Evolutionary conservation across 1,284 basidiomycete species (phyloP), one percentile per base, ranked within the genome.

Genomic region (Microbotryum silenes-acaulis): DNA sequence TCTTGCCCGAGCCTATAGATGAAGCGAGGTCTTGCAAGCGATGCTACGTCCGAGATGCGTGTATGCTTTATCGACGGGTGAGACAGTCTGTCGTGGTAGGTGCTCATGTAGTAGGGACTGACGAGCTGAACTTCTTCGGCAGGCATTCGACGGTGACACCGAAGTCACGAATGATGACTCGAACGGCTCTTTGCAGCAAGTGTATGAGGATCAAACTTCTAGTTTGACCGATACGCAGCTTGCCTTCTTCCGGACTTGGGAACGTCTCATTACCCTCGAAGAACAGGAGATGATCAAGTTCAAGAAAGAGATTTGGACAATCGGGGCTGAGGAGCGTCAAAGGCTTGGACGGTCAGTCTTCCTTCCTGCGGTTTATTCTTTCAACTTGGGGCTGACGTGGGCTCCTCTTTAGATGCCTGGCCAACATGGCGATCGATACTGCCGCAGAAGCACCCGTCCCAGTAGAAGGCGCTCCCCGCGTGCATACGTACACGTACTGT

Each of bases 51-150:
- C 77, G 88, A 6, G 89, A 97, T 70, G 82, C 84, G 1, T 98
- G 96, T 76, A 92, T 97, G 87, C 80, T 98, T 6, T 97, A 92
- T 76, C 88, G 92, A 54, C 87, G 87, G 79, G 89, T 87, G 65
- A 49, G 81, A 70, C 6, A 8, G 18, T 59, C 12, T 9, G 4
- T 46, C 10, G 14, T 20, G 12, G 21, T 4, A 16, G 2, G 61
- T 4, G 4, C 16, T 16, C 45, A 5, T 53, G 25, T 25, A 16
- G 37, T 45, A 25, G 37, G 2, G 1, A 16, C 16, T 3, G 37
- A 44, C 57, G 44, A 61, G 1, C 8, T 14, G 8, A 20, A 8
- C 4, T 0, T 8, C 29, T n/a, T n/a, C 25, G 45, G 4, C 67
- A 91, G 87, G 83, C 87, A 0, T 82, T 88, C 6, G 89, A 91